Percentiles rank a stretch among this genome's conserved stretches.
phyloP scores from a whole-genome alignment of 352 stramenopile species.

The Achlya hypogyna region DNA sequence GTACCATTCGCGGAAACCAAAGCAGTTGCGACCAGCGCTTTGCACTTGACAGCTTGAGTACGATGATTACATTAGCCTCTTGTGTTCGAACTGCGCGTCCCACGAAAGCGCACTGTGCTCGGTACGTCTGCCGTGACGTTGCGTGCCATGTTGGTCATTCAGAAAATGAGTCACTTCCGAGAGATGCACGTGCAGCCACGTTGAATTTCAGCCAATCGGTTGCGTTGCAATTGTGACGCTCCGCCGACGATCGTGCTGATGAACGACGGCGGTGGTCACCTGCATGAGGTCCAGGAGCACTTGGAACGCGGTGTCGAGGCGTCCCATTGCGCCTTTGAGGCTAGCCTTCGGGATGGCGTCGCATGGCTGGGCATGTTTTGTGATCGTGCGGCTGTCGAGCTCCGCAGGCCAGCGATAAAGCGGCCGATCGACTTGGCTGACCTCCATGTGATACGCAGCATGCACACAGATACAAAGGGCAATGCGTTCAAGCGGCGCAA shows the following conservation, averaged over 20 bases:
- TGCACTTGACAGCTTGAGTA: no score
- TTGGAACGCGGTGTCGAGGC: neutral
- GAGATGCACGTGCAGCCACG: neutral
- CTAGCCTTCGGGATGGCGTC: neutral
- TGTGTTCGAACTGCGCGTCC: no score
- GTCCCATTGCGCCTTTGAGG: neutral
- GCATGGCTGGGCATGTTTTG: neutral
- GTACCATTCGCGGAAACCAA: no score
- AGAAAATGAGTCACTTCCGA: neutral
- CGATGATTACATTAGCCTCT: no score
- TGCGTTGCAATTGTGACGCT: neutral
- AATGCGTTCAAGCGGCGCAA: no score
- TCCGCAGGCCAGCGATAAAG: neutral
- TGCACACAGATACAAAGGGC: no score
- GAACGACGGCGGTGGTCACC: constrained; percentile 4
- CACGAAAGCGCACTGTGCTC: no score
- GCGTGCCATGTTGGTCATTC: neutral
- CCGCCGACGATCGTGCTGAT: neutral
- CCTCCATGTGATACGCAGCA: neutral
- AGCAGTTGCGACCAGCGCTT: no score
- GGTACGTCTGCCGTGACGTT: neutral
- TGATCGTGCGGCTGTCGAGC: no score
- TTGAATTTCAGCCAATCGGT: neutral
- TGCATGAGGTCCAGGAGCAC: neutral
- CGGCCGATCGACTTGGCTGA: neutral